Conservation (phyloP, 176 grass and related monocot species). For the Cenchrus fungigraminus region DNA sequence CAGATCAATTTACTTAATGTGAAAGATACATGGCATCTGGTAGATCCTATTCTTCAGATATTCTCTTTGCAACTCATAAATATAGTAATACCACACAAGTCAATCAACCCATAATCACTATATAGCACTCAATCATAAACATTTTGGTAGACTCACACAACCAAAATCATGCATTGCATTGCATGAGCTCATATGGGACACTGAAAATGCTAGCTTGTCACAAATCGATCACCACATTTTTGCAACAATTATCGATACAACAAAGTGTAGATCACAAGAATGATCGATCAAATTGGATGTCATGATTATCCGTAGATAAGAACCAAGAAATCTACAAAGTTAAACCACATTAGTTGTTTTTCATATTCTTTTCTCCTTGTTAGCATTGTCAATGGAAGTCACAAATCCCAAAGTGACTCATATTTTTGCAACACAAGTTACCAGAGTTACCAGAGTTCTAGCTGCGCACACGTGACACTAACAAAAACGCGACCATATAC, state of each 20-base stretch:
- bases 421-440: background rate
- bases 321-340: background rate
- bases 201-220: background rate
- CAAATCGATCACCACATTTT: background rate
- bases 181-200: background rate
- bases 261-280: background rate
- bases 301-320: background rate
- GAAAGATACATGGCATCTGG: background rate
- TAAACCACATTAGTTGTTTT: background rate
- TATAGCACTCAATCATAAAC: background rate
- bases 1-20: slow-evolving; percentile 8
- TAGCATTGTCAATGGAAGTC: background rate
- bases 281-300: background rate
- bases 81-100: background rate
- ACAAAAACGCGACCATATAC: slow-evolving; percentile 38
- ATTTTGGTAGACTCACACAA: background rate
- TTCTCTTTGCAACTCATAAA: background rate
- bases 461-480: slow-evolving; percentile 7
- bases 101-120: slow-evolving; percentile 5
- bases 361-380: background rate
- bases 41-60: background rate
- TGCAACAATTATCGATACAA: background rate
- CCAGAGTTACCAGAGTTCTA: slow-evolving; percentile 29
- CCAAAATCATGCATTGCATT: background rate
- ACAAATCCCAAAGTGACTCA: slow-evolving; percentile 6